Base-by-base conservation (phyloP, 2,329 filamentous ascomycete genomes). In the Lachnellula arida region DNA sequence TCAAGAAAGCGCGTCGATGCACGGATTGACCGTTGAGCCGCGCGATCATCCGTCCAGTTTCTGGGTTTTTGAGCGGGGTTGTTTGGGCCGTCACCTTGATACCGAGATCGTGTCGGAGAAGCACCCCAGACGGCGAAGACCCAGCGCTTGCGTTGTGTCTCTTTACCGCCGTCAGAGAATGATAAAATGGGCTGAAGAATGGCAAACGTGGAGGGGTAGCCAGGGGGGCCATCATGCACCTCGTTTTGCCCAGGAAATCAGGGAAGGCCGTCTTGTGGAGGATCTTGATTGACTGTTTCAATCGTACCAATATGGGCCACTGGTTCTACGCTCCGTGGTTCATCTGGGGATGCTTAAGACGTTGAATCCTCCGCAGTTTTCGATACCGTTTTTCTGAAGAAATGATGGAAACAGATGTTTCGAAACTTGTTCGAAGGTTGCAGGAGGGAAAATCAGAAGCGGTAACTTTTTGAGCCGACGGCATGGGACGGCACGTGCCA, bases 111-210 rank as follows among this genome's bases (percentile, higher is more conserved):
- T 57, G 51, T 54, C 50, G 51, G 54, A 28, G 51, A 23, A 14
- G 15, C 23, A 48, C 35, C 49, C 44, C 44, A 48, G 43, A 52
- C 46, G 28, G 37, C 23, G 12, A 43, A 11, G 8, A n/a, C 23
- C 15, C 22, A 48, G 39, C 46, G 35, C 14, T 25, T 57, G 55
- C 55, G 54, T 57, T 46, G 37, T 17, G 34, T 40, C 28, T 46
- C 53, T 57, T 47, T 46, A 46, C 61, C 61, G 61, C 61, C 46
- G 59, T 60, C 55, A 56, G 48, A 59, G 53, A 60, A 47, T 53
- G 5, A 50, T 35, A 46, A 52, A 50, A 58, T 44, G 23, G 23
- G 11, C 44, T 49, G 55, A 23, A 48, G 47, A 59, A 56, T 60
- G 58, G 58, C 58, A 54, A 56, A 49, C 55, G 54, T 34, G 39